Percentiles rank a stretch among this genome's conserved stretches.
These are phyloP conservation scores for Tetrapisispora nanseiensis DNA, from an alignment of 805 yeast genomes.

Conservation along the genomic window DNA sequence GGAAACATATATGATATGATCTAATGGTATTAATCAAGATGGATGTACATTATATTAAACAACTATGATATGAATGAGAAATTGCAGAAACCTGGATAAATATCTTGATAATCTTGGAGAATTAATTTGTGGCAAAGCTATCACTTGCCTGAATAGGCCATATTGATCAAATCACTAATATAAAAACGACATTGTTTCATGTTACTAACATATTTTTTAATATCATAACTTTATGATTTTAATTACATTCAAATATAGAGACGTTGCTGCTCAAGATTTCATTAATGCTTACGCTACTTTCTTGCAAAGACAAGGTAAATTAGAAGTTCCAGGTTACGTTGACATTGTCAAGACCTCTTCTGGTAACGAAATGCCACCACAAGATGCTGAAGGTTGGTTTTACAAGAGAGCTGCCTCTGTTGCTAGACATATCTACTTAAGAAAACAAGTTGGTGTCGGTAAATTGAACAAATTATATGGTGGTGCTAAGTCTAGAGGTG, in stretches of 20 bases:
- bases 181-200: too few species aligned
- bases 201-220: constrained; percentile 17
- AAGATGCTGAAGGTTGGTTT: constrained; percentile 99
- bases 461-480: constrained; percentile 98
- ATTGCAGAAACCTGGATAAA: too few species aligned
- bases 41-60: too few species aligned
- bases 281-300: constrained; percentile 99
- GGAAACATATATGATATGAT: too few species aligned
- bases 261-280: constrained; percentile 99
- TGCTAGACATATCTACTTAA: constrained; percentile 99
- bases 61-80: too few species aligned
- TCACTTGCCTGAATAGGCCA: too few species aligned
- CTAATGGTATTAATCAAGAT: too few species aligned
- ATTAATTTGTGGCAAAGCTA: too few species aligned
- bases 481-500: constrained; percentile 98
- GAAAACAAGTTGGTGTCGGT: constrained; percentile 99
- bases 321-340: constrained; percentile 99
- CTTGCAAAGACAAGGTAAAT: constrained; percentile 99
- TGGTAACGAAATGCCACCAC: constrained; percentile 99
- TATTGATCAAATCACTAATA: not conserved
- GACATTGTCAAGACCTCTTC: constrained; percentile 98
- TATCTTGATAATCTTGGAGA: too few species aligned
- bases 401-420: constrained; percentile 99
- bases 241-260: constrained; percentile 46
- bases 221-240: constrained; percentile 8